Percentiles rank a stretch among this genome's conserved stretches.
phyloP scores from a whole-genome alignment of 305 asterid genomes.

The Lippia alba region DNA sequence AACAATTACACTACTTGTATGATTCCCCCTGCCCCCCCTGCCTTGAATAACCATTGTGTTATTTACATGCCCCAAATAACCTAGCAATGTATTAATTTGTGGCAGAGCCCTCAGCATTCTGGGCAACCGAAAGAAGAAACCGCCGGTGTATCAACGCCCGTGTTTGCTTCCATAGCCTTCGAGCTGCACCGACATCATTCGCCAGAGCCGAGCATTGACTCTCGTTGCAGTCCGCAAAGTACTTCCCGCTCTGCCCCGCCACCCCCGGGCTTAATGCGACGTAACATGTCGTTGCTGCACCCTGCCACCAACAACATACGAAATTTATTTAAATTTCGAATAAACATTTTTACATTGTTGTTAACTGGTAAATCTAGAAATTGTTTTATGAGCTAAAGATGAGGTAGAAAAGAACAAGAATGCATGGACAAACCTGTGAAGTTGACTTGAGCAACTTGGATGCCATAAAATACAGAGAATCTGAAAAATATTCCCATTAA shows the following conservation, averaged over 20 bases:
- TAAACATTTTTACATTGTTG: too few relatives aligned
- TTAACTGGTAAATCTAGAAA: background rate
- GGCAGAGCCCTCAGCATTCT: slow-evolving; percentile 25
- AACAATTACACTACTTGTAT: slow-evolving; percentile 18
- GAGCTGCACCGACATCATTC: slow-evolving; percentile 58
- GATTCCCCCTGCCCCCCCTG: background rate
- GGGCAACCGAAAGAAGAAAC: slow-evolving; percentile 45
- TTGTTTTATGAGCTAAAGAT: background rate
- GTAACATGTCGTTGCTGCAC: slow-evolving; percentile 89
- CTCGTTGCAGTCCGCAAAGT: slow-evolving; percentile 91
- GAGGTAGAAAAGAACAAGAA: slow-evolving; percentile 23
- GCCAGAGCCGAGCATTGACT: slow-evolving; percentile 69
- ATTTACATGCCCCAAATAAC: slow-evolving; percentile 47
- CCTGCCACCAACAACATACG: slow-evolving; percentile 47
- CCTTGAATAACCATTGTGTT: slow-evolving; percentile 34
- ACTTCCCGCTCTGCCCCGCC: slow-evolving; percentile 68
- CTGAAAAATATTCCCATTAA: slow-evolving; percentile 43
- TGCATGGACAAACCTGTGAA: slow-evolving; percentile 77
- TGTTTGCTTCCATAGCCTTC: slow-evolving; percentile 71
- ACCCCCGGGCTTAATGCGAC: slow-evolving; percentile 70
- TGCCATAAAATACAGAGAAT: slow-evolving; percentile 89
- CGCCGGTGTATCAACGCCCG: slow-evolving; percentile 62
- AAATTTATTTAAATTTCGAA: too few relatives aligned
- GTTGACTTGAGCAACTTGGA: slow-evolving; percentile 88
- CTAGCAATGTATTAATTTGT: slow-evolving; percentile 6